phyloP scores from a whole-genome alignment of 2,329 filamentous ascomycete species.

The Aspergillus transmontanensis region DNA sequence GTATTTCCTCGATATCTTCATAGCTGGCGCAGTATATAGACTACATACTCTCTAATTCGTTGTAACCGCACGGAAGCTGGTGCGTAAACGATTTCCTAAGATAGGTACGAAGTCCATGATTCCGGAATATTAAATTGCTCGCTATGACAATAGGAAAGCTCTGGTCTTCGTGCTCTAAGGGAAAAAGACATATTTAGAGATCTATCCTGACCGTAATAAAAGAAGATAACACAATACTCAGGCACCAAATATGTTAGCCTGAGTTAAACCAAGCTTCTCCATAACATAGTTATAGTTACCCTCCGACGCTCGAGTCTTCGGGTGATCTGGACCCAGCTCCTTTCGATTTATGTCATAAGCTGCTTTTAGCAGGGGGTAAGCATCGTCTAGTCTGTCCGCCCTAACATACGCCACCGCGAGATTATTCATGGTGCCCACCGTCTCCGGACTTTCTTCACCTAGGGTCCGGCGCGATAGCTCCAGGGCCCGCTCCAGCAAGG shows the following conservation, averaged over 20 bases:
- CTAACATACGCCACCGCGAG: not conserved
- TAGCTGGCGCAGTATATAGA: no score
- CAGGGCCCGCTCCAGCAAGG: not conserved
- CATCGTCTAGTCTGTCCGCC: not conserved
- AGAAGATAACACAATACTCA: not conserved
- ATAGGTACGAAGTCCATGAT: no score
- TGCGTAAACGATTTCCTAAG: no score
- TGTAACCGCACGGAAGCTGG: no score
- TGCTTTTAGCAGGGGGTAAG: not conserved
- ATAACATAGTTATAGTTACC: not conserved
- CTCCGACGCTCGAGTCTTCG: not conserved
- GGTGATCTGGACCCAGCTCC: not conserved
- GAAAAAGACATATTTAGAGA: no score
- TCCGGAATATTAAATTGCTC: not conserved
- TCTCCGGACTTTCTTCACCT: not conserved
- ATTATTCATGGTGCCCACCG: not conserved
- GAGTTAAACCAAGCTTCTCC: not conserved
- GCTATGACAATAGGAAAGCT: accelerated
- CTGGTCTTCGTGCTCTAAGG: no score
- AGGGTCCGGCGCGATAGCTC: not conserved
- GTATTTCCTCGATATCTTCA: no score
- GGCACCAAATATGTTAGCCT: not conserved
- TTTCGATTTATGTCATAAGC: not conserved
- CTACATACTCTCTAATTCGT: no score
- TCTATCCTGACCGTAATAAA: not conserved